Percentiles rank a stretch among this genome's conserved stretches.
phyloP scores from a whole-genome alignment of 768 basidiomycete species.

The Russula lepida region DNA sequence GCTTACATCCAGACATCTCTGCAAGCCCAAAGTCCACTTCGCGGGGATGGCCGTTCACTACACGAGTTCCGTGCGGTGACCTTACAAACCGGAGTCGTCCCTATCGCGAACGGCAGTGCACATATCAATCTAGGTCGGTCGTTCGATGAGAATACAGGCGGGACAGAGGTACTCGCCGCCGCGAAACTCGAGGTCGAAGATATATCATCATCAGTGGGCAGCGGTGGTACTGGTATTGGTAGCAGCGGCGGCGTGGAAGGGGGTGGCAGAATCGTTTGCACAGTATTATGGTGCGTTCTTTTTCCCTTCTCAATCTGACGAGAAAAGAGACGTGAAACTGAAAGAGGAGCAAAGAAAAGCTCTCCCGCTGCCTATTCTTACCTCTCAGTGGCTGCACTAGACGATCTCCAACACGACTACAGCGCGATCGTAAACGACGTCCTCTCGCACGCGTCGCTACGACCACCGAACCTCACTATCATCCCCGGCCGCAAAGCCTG shows the following conservation, averaged over 20 bases:
- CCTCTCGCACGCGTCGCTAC: conserved; percentile 57
- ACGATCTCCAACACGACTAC: conserved; percentile 71
- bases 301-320: not conserved
- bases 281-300: conserved; percentile 66
- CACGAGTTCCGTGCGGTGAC: conserved; percentile 59
- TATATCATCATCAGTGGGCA: conserved; percentile 27
- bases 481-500: conserved; percentile 52
- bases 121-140: conserved; percentile 59
- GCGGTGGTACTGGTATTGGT: conserved; percentile 29
- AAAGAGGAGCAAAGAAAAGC: conserved; percentile 39
- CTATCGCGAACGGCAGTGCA: conserved; percentile 81
- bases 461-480: conserved; percentile 52
- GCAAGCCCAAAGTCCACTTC: conserved; percentile 48
- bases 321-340: conserved; percentile 10
- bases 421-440: conserved; percentile 54
- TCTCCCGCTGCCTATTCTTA: conserved; percentile 77
- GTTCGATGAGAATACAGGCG: conserved; percentile 46
- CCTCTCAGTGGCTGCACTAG: conserved; percentile 51
- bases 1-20: conserved; percentile 67
- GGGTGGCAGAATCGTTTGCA: conserved; percentile 56
- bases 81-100: conserved; percentile 70
- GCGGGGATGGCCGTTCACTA: conserved; percentile 66
- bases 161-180: conserved; percentile 74
- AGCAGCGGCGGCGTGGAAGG: conserved; percentile 44
- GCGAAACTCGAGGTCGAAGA: conserved; percentile 73